Base-by-base conservation (phyloP, 2,329 filamentous ascomycete genomes). In the Didymosphaeria variabile region DNA sequence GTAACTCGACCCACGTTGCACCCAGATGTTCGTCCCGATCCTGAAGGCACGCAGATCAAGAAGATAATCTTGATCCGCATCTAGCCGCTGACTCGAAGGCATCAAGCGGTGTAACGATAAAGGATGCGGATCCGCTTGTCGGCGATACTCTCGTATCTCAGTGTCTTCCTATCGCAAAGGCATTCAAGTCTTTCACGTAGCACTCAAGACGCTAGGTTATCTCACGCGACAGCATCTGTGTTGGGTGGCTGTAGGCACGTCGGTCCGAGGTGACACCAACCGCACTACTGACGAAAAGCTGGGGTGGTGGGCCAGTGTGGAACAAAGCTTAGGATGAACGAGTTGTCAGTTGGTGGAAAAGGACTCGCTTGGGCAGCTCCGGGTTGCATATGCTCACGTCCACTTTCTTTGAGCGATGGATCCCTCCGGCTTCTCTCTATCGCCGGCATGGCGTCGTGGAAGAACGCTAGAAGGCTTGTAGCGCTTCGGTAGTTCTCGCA, bases 61-160 rank as follows among this genome's bases (percentile, higher is more conserved):
- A 44, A 32, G 26, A 55, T 10, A 32, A 10, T 45, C 13, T 45
- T 23, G 47, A 51, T 51, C 53, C 42, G 38, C 52, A 15, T 21
- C 52, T 55, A 55, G 52, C 52, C 52, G 52, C 40, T 21, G 36
- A 13, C 19, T 32, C 38, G 38, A 19, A 32, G 36, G 52, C 26
- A 55, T 55, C 29, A n/a, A 26, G 42, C 53, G 53, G 42, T 46
- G 53, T n/a, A 55, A 45, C 31, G 53, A 45, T 55, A 55, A 29
- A 45, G 31, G n/a, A 47, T 36, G 34, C 42, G 31, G 42, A 38
- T 55, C 53, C 40, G 53, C 29, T 21, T 29, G n/a, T 55, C 40
- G 29, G 53, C n/a, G 40, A 38, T 36, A 29, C 17, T 2, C 4
- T 42, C n/a, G 40, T 36, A 19, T 36, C 19, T 46, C 15, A 12